phyloP scores from a whole-genome alignment of 805 yeast genomes.

The Wickerhamomyces bisporus region DNA sequence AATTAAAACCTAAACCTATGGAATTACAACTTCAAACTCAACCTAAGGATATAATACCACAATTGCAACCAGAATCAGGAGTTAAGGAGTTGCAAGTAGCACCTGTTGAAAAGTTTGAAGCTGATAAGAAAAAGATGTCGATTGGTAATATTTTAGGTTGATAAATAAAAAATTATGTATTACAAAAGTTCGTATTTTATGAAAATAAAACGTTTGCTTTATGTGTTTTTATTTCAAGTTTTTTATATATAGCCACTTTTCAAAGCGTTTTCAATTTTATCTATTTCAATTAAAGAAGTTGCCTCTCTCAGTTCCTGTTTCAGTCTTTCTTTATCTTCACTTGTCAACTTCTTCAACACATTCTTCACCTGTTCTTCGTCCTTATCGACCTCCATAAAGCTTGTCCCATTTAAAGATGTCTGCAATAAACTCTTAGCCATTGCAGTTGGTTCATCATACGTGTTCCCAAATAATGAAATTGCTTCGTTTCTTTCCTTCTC shows the following conservation, averaged over 20 bases:
- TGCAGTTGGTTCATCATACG: constrained; percentile 17
- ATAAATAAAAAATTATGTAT: no score
- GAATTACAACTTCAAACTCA: no score
- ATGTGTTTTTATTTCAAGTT: no score
- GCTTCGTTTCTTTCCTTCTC: constrained; percentile 47
- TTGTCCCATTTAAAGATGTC: background rate
- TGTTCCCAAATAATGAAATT: constrained; percentile 35
- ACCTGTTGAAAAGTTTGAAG: constrained; percentile 4
- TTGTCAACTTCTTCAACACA: constrained; percentile 43
- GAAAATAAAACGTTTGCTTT: background rate
- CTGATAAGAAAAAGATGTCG: constrained; percentile 14
- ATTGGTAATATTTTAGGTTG: constrained; percentile 19
- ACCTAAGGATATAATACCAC: no score
- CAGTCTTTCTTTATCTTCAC: constrained; percentile 47
- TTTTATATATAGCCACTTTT: constrained; percentile 30
- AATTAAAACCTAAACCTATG: no score
- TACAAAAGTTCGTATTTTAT: background rate
- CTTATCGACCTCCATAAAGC: constrained; percentile 18
- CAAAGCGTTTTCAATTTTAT: constrained; percentile 55
- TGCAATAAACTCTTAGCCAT: constrained; percentile 27
- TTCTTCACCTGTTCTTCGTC: constrained; percentile 30
- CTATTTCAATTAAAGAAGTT: constrained; percentile 68
- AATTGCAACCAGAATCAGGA: no score
- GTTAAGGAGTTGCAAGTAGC: no score
- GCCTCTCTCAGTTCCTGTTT: constrained; percentile 56